These are phyloP conservation scores for Volutella citrinella DNA, from an alignment of 2,329 filamentous ascomycete species.

Conservation along the genomic window DNA sequence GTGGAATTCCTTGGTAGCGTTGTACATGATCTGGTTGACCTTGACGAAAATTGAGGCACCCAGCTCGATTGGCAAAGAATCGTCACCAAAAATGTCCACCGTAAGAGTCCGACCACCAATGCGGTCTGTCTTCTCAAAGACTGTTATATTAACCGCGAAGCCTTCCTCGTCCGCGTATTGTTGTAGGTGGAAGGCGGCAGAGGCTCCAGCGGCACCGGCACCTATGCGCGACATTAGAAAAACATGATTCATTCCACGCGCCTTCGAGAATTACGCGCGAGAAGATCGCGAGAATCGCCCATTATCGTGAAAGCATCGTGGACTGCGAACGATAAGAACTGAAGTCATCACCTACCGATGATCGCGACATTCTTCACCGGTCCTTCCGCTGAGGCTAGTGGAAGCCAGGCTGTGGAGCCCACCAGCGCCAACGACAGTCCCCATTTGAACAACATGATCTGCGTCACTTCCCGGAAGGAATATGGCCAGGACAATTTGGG, in stretches of 20 bases:
- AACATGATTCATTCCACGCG: not conserved
- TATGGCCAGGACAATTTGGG: no score
- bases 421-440: slow-evolving; percentile 16
- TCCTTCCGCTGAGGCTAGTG: slow-evolving; percentile 3
- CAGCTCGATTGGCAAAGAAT: slow-evolving; percentile 70
- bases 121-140: slow-evolving; percentile 77
- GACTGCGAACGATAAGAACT: not conserved
- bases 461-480: no score
- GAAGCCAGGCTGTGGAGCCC: slow-evolving; percentile 13
- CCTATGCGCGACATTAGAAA: slow-evolving; percentile 50
- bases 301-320: no score
- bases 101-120: slow-evolving; percentile 88
- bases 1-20: slow-evolving; percentile 69
- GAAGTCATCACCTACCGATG: slow-evolving; percentile 29
- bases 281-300: no score
- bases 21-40: slow-evolving; percentile 77
- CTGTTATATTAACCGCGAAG: slow-evolving; percentile 70
- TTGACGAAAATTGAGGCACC: slow-evolving; percentile 91
- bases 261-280: not conserved
- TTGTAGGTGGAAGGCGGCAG: slow-evolving; percentile 77
- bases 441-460: slow-evolving; percentile 18
- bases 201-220: slow-evolving; percentile 84
- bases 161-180: slow-evolving; percentile 64
- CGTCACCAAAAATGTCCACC: slow-evolving; percentile 70
- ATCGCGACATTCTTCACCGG: slow-evolving; percentile 33